Percentiles rank a stretch among this genome's conserved stretches.
Evolutionary conservation across 331 rosid genomes (phyloP).

Genomic region (Rosa hybrid): DNA sequence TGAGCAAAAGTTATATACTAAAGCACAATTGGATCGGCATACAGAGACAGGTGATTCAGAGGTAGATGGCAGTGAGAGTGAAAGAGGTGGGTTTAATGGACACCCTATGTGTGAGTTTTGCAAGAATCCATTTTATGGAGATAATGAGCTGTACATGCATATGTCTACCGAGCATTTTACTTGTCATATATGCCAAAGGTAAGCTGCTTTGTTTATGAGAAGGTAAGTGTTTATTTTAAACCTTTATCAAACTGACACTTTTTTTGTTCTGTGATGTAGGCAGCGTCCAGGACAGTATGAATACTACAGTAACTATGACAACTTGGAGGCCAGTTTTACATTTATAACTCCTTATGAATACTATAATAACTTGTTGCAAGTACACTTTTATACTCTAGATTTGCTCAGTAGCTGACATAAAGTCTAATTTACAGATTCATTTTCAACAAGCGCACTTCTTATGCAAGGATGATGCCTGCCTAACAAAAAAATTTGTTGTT

Average conservation of each 20-base stretch:
- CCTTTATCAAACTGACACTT: background rate
- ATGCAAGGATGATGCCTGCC: slow-evolving; percentile 94
- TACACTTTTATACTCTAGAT: background rate
- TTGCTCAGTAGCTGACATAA: slow-evolving; percentile 5
- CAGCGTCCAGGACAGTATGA: slow-evolving; percentile 84
- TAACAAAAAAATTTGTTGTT: slow-evolving; percentile 79
- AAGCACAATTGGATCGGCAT: slow-evolving; percentile 80
- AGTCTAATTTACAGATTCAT: slow-evolving; percentile 59
- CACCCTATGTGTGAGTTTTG: slow-evolving; percentile 96
- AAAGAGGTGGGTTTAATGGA: slow-evolving; percentile 95
- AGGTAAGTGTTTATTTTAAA: background rate
- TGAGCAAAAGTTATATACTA: slow-evolving; percentile 89
- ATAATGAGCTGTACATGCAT: slow-evolving; percentile 80
- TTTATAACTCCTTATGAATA: background rate
- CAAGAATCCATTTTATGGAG: slow-evolving; percentile 84
- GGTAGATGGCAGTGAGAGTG: slow-evolving; percentile 97
- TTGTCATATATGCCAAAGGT: slow-evolving; percentile 98
- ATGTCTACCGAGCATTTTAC: slow-evolving; percentile 93
- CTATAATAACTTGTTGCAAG: background rate
- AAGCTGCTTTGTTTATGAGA: slow-evolving; percentile 5
- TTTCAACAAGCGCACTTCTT: slow-evolving; percentile 81
- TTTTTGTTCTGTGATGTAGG: slow-evolving; percentile 46
- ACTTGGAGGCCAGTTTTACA: slow-evolving; percentile 73
- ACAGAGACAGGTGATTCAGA: slow-evolving; percentile 81
- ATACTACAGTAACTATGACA: slow-evolving; percentile 84